phyloP scores from a whole-genome alignment of 495 filamentous ascomycete genomes.

The Penicillium robsamsonii region DNA sequence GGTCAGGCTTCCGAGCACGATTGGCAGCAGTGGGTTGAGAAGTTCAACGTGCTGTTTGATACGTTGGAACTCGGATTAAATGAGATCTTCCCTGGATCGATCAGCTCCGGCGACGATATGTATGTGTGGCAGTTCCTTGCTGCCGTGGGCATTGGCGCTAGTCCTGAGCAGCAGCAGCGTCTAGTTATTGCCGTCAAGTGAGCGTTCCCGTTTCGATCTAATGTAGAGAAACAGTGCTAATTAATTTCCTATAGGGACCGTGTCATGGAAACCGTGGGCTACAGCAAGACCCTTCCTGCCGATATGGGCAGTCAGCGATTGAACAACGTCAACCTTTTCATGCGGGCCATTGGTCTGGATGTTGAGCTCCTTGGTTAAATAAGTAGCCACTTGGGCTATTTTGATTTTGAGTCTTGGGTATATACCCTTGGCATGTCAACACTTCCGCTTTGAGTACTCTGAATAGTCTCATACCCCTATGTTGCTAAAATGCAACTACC shows the following conservation, averaged over 20 bases:
- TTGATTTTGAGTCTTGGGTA: background rate
- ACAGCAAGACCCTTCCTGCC: conserved; percentile 82
- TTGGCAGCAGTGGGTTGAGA: conserved; percentile 78
- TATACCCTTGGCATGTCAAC: background rate
- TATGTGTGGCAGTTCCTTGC: conserved; percentile 99
- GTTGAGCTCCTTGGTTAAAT: conserved; percentile 81
- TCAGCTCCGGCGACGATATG: conserved; percentile 80
- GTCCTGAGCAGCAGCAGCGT: conserved; percentile 87
- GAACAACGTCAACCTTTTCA: conserved; percentile 94
- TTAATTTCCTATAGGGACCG: conserved; percentile 58
- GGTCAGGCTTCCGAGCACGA: conserved; percentile 65
- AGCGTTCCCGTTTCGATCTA: conserved; percentile 27
- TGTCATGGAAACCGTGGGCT: conserved; percentile 90
- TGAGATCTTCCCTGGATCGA: conserved; percentile 80
- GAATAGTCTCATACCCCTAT: background rate
- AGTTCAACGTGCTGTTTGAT: conserved; percentile 86
- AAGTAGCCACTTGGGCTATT: background rate
- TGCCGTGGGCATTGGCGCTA: conserved; percentile 87
- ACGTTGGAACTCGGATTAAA: conserved; percentile 76
- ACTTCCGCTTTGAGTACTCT: background rate
- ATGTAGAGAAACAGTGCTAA: conserved; percentile 17
- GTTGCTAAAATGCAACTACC: conserved; percentile 9
- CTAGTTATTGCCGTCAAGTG: conserved; percentile 92
- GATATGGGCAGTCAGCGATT: conserved; percentile 78
- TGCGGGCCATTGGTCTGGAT: conserved; percentile 96